Evolutionary conservation across 2,329 filamentous ascomycete genomes (phyloP).

Genomic region (Apiospora sp.): DNA sequence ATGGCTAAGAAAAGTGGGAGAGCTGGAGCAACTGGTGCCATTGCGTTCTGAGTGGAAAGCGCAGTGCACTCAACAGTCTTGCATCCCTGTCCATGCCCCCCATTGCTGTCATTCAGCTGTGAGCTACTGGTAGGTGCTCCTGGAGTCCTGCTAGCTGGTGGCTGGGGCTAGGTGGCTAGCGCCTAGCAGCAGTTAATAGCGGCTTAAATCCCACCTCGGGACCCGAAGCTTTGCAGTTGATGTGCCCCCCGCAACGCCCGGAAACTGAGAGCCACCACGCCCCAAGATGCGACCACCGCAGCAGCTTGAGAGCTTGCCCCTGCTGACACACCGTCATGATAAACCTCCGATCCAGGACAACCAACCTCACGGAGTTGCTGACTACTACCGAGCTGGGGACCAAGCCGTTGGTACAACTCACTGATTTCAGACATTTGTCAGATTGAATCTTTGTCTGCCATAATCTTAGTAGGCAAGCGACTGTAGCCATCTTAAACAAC

Average conservation of each 20-base stretch:
- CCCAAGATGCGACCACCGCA: background rate
- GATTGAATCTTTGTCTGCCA: background rate
- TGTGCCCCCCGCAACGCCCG: slow-evolving; percentile 1
- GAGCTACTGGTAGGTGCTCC: slow-evolving; percentile 15
- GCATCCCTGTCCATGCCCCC: slow-evolving; percentile 1
- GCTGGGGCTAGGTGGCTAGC: background rate
- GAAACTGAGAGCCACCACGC: background rate
- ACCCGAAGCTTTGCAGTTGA: background rate
- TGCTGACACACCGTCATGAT: background rate
- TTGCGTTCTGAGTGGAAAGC: background rate
- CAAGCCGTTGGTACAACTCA: slow-evolving; percentile 13
- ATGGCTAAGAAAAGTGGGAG: slow-evolving; percentile 10
- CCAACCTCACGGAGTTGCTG: background rate
- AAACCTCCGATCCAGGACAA: slow-evolving; percentile 9
- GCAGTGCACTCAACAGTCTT: background rate
- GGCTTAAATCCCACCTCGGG: slow-evolving; percentile 13
- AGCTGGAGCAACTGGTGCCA: background rate
- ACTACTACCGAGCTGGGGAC: background rate
- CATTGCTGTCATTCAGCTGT: background rate
- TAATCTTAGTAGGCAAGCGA: background rate
- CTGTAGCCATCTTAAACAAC: background rate
- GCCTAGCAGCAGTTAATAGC: background rate
- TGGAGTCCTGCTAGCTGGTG: background rate
- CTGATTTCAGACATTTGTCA: background rate
- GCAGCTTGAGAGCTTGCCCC: background rate